Evolutionary conservation across 1,284 basidiomycete species (phyloP).

Genomic region (Earliella scabrosa): DNA sequence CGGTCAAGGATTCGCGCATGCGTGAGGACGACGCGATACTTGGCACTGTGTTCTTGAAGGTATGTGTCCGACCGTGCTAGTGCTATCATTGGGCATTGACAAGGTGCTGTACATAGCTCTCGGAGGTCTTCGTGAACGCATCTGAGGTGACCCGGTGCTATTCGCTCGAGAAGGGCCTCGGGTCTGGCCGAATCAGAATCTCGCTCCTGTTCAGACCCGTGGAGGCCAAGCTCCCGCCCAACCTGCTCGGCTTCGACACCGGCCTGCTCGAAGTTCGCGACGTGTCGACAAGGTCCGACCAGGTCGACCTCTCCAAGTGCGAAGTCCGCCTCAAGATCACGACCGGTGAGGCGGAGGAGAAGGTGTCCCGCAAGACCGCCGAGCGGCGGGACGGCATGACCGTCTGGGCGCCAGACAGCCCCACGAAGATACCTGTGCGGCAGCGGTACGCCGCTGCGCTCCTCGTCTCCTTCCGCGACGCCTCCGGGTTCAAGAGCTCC

Average conservation of each 20-base stretch:
- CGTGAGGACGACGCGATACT: constrained; percentile 70
- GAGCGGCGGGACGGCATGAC: constrained; percentile 48
- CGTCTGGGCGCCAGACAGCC: constrained; percentile 49
- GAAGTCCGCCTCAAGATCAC: constrained; percentile 37
- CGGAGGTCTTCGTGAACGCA: constrained; percentile 42
- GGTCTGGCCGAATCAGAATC: constrained; percentile 52
- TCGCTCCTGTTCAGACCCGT: constrained; percentile 60
- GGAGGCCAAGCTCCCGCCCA: constrained; percentile 57
- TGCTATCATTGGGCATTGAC: neutral
- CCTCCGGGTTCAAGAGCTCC: constrained; percentile 39
- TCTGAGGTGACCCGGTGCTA: constrained; percentile 54
- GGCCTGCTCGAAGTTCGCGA: constrained; percentile 58
- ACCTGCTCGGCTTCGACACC: constrained; percentile 68
- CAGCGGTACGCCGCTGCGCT: constrained; percentile 61
- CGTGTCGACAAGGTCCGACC: constrained; percentile 34
- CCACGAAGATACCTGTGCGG: constrained; percentile 60
- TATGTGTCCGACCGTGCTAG: constrained; percentile 8
- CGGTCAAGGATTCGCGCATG: constrained; percentile 59
- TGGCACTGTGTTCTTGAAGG: constrained; percentile 56
- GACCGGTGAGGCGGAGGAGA: constrained; percentile 30
- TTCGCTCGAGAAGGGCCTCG: constrained; percentile 57
- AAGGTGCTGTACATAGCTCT: constrained; percentile 29
- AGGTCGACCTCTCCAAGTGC: constrained; percentile 34
- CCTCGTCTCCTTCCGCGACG: constrained; percentile 58
- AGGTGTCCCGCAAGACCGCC: constrained; percentile 48